Evolutionary conservation across 2,329 filamentous ascomycete species (phyloP).

Genomic region (Hypoxylon sp.): DNA sequence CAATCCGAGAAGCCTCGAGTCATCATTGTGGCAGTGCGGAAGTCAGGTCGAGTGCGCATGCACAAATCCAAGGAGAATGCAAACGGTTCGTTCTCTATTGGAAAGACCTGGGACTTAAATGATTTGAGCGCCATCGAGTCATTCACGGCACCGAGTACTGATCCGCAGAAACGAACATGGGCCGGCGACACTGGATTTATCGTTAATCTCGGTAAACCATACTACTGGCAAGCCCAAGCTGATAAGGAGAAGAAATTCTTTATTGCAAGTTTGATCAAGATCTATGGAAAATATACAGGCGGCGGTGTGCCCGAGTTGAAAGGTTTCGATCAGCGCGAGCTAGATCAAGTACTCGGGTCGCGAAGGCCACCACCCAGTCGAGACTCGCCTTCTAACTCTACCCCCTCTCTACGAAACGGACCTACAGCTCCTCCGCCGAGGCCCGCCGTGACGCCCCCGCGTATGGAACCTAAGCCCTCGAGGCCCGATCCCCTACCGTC

Average conservation of each 20-base stretch:
- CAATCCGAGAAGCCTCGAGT: slow-evolving; percentile 86
- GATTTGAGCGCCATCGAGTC: slow-evolving; percentile 86
- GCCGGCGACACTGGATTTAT: slow-evolving; percentile 85
- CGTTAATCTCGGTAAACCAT: slow-evolving; percentile 90
- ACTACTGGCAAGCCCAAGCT: slow-evolving; percentile 95
- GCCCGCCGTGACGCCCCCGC: slow-evolving; percentile 28
- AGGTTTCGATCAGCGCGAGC: slow-evolving; percentile 83
- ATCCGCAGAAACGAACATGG: slow-evolving; percentile 73
- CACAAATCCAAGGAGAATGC: slow-evolving; percentile 97
- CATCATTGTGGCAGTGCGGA: slow-evolving; percentile 92
- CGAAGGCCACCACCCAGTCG: slow-evolving; percentile 52
- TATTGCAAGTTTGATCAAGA: slow-evolving; percentile 94
- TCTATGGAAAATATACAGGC: slow-evolving; percentile 94
- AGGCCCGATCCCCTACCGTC: slow-evolving; percentile 33
- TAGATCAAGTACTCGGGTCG: slow-evolving; percentile 75
- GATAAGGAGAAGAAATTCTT: slow-evolving; percentile 99
- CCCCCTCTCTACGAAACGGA: slow-evolving; percentile 41
- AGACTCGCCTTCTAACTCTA: slow-evolving; percentile 38
- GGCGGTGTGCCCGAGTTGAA: slow-evolving; percentile 80
- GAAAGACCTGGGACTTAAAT: slow-evolving; percentile 97
- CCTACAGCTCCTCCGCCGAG: slow-evolving; percentile 37
- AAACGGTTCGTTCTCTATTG: slow-evolving; percentile 94
- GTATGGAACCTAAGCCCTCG: slow-evolving; percentile 35
- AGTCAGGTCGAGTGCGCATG: slow-evolving; percentile 90
- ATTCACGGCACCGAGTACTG: slow-evolving; percentile 69